A percentile compares a stretch with the other conserved stretches of the same genome.
phyloP scores from a whole-genome alignment of 2,329 filamentous ascomycete species.

The Trichoderma sp. region DNA sequence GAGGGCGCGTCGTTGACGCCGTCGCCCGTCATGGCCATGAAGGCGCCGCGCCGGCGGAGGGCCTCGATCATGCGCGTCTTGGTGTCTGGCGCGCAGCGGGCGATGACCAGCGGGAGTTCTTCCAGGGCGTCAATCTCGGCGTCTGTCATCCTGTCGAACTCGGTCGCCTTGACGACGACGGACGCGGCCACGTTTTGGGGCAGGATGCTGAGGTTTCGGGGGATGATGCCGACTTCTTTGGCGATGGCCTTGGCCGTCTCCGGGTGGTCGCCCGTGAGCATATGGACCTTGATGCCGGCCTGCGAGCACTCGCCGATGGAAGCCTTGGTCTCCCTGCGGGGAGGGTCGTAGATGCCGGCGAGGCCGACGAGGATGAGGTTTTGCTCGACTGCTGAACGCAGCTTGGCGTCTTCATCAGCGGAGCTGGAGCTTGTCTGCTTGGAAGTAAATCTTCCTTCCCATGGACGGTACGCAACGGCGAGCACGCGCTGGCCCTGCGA shows the following conservation, averaged over 20 bases:
- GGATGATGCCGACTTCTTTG: slow-evolving; percentile 75
- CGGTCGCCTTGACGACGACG: slow-evolving; percentile 73
- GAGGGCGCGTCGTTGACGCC: slow-evolving; percentile 87
- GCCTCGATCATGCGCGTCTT: slow-evolving; percentile 92
- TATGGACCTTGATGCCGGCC: slow-evolving; percentile 78
- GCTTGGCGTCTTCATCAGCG: slow-evolving; percentile 46
- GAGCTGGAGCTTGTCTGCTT: slow-evolving; percentile 39
- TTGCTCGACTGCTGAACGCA: slow-evolving; percentile 66
- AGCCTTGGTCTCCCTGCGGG: slow-evolving; percentile 74
- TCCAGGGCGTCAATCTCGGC: slow-evolving; percentile 74
- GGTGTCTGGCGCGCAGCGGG: slow-evolving; percentile 80
- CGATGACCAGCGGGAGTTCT: slow-evolving; percentile 77
- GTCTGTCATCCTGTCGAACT: slow-evolving; percentile 78
- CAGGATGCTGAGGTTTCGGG: slow-evolving; percentile 60
- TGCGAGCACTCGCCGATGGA: slow-evolving; percentile 70
- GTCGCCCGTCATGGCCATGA: slow-evolving; percentile 86
- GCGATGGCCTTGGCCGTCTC: slow-evolving; percentile 79
- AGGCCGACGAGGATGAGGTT: slow-evolving; percentile 77
- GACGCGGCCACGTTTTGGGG: slow-evolving; percentile 64
- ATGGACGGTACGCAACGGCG: slow-evolving; percentile 67
- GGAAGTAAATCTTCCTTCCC: slow-evolving; percentile 52
- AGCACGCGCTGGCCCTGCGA: slow-evolving; percentile 72
- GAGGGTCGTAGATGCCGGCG: slow-evolving; percentile 83
- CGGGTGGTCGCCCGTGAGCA: slow-evolving; percentile 82
- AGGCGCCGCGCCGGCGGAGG: slow-evolving; percentile 72